Conservation (phyloP, 2,329 filamentous ascomycete genomes). For the Diaporthe aspalathi region DNA sequence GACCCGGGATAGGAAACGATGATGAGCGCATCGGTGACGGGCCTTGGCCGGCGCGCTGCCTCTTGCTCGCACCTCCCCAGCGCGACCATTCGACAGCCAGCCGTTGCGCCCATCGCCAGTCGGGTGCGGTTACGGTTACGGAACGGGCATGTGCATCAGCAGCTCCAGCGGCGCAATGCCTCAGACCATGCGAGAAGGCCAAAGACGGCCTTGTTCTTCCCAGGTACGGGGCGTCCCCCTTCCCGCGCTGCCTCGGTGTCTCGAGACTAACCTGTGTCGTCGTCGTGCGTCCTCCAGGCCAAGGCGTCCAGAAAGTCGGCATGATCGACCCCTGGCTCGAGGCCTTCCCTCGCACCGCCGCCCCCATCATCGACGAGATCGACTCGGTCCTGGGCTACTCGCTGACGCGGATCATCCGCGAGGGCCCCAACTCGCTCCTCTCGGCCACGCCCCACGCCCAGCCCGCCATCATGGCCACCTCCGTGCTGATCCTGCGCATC, state of each 20-base stretch:
- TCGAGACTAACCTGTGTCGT: slow-evolving; percentile 20
- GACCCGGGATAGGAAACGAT: slow-evolving; percentile 6
- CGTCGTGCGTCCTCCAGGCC: slow-evolving; percentile 63
- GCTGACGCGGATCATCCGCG: slow-evolving; percentile 81
- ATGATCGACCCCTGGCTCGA: slow-evolving; percentile 90
- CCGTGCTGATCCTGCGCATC: slow-evolving; percentile 87
- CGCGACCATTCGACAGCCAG: neutral
- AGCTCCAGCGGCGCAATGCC: slow-evolving; percentile 34
- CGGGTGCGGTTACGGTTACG: slow-evolving; percentile 16
- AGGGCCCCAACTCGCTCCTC: slow-evolving; percentile 81
- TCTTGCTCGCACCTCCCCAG: neutral
- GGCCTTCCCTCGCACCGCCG: slow-evolving; percentile 82
- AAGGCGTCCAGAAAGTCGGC: slow-evolving; percentile 89
- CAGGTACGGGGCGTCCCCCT: slow-evolving; percentile 54
- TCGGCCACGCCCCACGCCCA: slow-evolving; percentile 90
- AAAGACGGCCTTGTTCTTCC: slow-evolving; percentile 71
- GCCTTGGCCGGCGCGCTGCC: slow-evolving; percentile 8
- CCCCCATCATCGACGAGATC: slow-evolving; percentile 85
- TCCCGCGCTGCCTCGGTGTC: neutral
- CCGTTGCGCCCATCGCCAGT: slow-evolving; percentile 10
- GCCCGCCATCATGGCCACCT: slow-evolving; percentile 96
- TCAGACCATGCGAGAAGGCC: slow-evolving; percentile 43
- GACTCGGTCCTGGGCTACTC: slow-evolving; percentile 80
- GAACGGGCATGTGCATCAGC: neutral
- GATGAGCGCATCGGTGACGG: slow-evolving; percentile 26